Evolutionary conservation across 1,284 basidiomycete genomes (phyloP).

Genomic region (Ustilago crameri): DNA sequence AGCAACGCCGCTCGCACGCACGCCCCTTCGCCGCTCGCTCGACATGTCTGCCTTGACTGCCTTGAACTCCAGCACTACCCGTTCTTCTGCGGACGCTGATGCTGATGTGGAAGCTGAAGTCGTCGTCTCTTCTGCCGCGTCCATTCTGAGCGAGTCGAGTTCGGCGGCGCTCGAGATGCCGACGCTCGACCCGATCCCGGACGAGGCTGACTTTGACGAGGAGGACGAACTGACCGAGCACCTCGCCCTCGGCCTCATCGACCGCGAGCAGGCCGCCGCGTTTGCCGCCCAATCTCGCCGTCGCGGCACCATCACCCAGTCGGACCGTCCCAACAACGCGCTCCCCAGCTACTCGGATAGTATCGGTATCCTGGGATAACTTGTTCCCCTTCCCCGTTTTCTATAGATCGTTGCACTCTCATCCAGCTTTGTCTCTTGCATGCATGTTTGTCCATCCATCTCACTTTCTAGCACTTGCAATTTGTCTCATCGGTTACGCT

Average conservation of each 20-base stretch:
- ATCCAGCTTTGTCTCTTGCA: neutral
- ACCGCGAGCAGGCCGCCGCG: slow-evolving; percentile 34
- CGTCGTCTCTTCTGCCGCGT: slow-evolving; percentile 20
- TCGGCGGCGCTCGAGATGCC: slow-evolving; percentile 33
- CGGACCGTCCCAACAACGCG: slow-evolving; percentile 1
- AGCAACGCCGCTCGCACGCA: slow-evolving; percentile 42
- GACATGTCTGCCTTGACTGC: slow-evolving; percentile 25
- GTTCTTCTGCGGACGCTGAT: neutral
- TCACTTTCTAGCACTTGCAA: neutral
- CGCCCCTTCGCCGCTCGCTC: slow-evolving; percentile 36
- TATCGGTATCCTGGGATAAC: slow-evolving; percentile 40
- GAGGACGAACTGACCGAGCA: slow-evolving; percentile 48
- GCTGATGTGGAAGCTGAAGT: slow-evolving; percentile 3
- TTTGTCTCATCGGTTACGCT: neutral
- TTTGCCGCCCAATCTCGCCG: slow-evolving; percentile 28
- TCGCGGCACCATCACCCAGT: slow-evolving; percentile 19
- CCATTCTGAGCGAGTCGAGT: slow-evolving; percentile 23
- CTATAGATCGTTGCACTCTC: neutral
- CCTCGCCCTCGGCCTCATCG: slow-evolving; percentile 44
- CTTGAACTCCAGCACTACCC: neutral
- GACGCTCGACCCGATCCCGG: slow-evolving; percentile 46
- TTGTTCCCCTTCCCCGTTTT: neutral
- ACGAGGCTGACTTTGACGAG: slow-evolving; percentile 40
- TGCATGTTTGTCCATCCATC: slow-evolving; percentile 5
- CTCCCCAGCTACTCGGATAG: slow-evolving; percentile 48